These are phyloP conservation scores for Gossypium rotundifolium DNA, from an alignment of 345 rosid species.

Conservation along the genomic window DNA sequence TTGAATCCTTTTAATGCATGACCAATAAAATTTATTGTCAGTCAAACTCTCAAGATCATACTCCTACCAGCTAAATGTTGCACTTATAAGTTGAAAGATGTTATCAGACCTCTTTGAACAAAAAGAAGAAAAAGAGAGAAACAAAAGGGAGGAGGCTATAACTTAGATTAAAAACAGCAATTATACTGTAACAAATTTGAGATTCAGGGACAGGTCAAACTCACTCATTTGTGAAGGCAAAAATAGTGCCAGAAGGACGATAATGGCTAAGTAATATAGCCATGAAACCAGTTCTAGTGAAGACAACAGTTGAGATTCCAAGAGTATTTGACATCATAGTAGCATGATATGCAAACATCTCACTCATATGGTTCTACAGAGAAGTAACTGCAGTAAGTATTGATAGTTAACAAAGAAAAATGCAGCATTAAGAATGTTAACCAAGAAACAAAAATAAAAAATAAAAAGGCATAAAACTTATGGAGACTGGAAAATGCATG, in stretches of 20 bases:
- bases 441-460: background rate
- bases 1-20: constrained; percentile 70
- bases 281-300: constrained; percentile 81
- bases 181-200: background rate
- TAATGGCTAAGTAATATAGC: constrained; percentile 87
- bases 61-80: background rate
- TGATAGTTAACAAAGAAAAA: constrained; percentile 4
- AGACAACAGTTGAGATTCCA: constrained; percentile 74
- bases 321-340: constrained; percentile 99
- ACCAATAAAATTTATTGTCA: constrained; percentile 11
- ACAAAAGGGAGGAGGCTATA: background rate
- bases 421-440: background rate
- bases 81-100: background rate
- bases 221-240: constrained; percentile 61
- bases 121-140: background rate
- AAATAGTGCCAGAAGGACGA: constrained; percentile 93
- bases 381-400: constrained; percentile 4
- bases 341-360: constrained; percentile 99
- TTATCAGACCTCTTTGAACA: background rate
- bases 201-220: background rate
- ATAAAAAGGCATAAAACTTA: background rate
- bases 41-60: background rate
- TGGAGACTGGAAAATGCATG: background rate
- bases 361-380: constrained; percentile 30
- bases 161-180: constrained; percentile 19